A percentile compares a stretch with the other conserved stretches of the same genome.
phyloP scores from a whole-genome alignment of 2,329 filamentous ascomycete genomes.

The Calonectria hawksworthii region DNA sequence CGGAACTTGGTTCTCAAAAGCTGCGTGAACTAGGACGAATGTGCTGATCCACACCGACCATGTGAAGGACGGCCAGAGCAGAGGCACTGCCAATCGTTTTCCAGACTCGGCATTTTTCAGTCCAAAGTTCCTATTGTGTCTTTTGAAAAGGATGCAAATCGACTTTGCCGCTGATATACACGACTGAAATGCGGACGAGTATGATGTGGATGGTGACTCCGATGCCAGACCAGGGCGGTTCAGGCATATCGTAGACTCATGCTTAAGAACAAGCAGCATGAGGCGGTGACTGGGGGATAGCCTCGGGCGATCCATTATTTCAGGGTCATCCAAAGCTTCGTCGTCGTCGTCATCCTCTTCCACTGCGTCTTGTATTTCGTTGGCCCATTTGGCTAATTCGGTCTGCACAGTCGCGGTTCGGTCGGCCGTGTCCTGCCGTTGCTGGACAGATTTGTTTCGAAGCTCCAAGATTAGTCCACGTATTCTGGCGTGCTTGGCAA shows the following conservation, averaged over 20 bases:
- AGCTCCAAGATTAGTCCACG: constrained; percentile 66
- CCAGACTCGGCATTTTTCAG: constrained; percentile 24
- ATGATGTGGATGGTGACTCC: constrained; percentile 57
- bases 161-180: constrained; percentile 65
- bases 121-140: constrained; percentile 35
- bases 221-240: constrained; percentile 65
- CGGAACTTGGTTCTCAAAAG: constrained; percentile 59
- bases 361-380: constrained; percentile 64
- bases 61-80: constrained; percentile 66
- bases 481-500: constrained; percentile 63
- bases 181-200: constrained; percentile 63
- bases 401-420: constrained; percentile 62
- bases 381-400: constrained; percentile 65
- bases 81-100: constrained; percentile 40
- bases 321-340: constrained; percentile 15
- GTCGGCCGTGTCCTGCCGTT: constrained; percentile 58
- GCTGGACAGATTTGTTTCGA: constrained; percentile 64
- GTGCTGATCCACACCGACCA: constrained; percentile 68
- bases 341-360: constrained; percentile 52
- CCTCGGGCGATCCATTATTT: neutral
- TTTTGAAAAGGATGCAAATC: constrained; percentile 58
- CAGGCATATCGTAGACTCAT: constrained; percentile 65
- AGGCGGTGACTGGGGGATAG: constrained; percentile 54
- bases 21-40: constrained; percentile 65
- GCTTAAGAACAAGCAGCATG: constrained; percentile 59